phyloP scores from a whole-genome alignment of 1,139 yeast species.

The Taiozyma sp. region DNA sequence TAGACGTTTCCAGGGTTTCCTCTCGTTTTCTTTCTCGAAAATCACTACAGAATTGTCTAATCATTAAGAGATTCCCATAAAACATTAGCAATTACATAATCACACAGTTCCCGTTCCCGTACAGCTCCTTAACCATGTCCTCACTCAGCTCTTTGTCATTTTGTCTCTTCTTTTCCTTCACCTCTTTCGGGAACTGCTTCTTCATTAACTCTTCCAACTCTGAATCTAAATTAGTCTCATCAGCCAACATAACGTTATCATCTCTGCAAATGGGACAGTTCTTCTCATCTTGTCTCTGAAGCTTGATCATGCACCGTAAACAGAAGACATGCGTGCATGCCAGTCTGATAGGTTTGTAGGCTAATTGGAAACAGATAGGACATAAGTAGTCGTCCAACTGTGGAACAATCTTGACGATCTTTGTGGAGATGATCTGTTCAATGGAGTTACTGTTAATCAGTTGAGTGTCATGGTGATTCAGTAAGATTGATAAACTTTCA shows the following conservation, averaged over 20 bases:
- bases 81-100: not conserved
- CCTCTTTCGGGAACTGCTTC: slow-evolving; percentile 60
- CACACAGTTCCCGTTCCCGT: slow-evolving; percentile 15
- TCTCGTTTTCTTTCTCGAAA: too few species aligned
- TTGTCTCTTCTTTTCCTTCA: slow-evolving; percentile 54
- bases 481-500: slow-evolving; percentile 41
- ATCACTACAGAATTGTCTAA: not conserved
- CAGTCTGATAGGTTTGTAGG: slow-evolving; percentile 65
- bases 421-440: slow-evolving; percentile 46
- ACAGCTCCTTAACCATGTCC: slow-evolving; percentile 31
- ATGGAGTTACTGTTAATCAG: slow-evolving; percentile 14
- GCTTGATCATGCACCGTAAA: slow-evolving; percentile 62
- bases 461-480: slow-evolving; percentile 9
- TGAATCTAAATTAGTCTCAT: slow-evolving; percentile 54
- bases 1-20: not conserved
- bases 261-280: slow-evolving; percentile 69
- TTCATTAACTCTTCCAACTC: slow-evolving; percentile 50
- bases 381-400: slow-evolving; percentile 73
- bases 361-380: slow-evolving; percentile 66
- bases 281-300: slow-evolving; percentile 52
- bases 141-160: slow-evolving; percentile 50
- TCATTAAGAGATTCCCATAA: not conserved
- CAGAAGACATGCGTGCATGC: slow-evolving; percentile 67
- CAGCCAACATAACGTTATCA: slow-evolving; percentile 52
- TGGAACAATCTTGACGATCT: slow-evolving; percentile 55